Evolutionary conservation across 352 stramenopile genomes (phyloP), one percentile per base, ranked within the genome.

Genomic region (Globisporangium ultimum): DNA sequence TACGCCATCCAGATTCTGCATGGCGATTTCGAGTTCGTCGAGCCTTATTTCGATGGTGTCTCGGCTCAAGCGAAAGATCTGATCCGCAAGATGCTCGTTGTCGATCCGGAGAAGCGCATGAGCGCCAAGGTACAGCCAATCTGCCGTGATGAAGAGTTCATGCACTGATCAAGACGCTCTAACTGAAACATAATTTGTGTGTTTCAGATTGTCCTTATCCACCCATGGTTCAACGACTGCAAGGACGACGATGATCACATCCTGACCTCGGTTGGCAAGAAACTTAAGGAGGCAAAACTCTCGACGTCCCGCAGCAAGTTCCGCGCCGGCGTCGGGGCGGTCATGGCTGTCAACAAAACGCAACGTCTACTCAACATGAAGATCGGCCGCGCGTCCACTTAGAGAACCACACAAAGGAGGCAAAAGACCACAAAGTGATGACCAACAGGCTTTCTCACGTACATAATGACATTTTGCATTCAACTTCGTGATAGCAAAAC

Each of bases 81-180:
- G 9, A 97, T 99, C 58, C 84, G 78, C 42, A 84, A 89, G 43
- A 91, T 99, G 78, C 71, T 99, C 32, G 84, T 94, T 18, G 88
- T 98, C 1, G 81, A 98, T 67, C 80, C 88, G 0, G 71, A 78
- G 24, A 82, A 86, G 53, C 79, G 95, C 13, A 74, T 98, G 21
- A 91, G 71, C 18, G 77, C 80, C 10, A 63, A 63, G 32, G 65
- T 65, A 48, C n/a, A 54, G 36, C 34, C 1, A 17, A 5, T 13
- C 57, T 36, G 45, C 24, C 28, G 28, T 36, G 28, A 8, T 36
- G 28, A 36, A 36, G 28, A 32, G 24, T 32, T 32, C 2, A 32
- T 32, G 24, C 24, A 5, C 24, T 36, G 28, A 6, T 36, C 28
- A 36, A 6, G 28, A 36, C 4, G 28, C 18, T 41, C 17, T 32